Conservation (phyloP, 164 flowering plant genomes). For the Pachysandra terminalis region DNA sequence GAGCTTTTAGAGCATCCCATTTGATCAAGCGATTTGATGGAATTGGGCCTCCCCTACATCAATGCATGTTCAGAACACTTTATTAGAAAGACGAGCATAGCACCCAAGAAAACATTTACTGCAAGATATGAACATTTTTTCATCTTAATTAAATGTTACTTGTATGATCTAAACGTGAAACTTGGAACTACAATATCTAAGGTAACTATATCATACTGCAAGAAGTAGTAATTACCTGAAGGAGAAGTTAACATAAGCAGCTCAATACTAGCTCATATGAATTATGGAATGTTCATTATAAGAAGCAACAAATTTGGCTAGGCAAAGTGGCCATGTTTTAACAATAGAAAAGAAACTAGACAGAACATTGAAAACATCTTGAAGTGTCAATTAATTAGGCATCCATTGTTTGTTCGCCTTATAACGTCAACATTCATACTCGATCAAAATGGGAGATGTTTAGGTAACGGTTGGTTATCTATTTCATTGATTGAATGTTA, state of each 20-base stretch:
- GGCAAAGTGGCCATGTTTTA: neutral
- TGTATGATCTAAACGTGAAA: neutral
- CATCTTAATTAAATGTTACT: constrained; percentile 1
- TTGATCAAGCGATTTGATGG: too few relatives aligned
- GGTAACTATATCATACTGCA: too few relatives aligned
- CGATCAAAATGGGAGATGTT: too few relatives aligned
- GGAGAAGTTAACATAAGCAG: neutral
- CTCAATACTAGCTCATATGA: neutral
- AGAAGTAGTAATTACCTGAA: neutral
- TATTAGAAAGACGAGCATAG: neutral
- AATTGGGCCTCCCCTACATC: too few relatives aligned
- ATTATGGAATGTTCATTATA: neutral
- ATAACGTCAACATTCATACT: too few relatives aligned
- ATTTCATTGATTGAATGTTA: too few relatives aligned
- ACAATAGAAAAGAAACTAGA: neutral
- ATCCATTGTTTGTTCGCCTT: too few relatives aligned
- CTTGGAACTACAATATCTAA: neutral
- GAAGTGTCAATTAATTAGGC: neutral
- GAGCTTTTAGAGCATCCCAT: too few relatives aligned
- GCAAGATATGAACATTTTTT: neutral
- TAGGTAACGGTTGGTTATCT: too few relatives aligned
- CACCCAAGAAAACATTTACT: neutral
- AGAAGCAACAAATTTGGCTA: neutral
- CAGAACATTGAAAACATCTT: neutral
- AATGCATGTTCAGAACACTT: neutral